Evolutionary conservation across 352 stramenopile genomes (phyloP), one percentile per base, ranked within the genome.

Genomic region (Pythium rhizo-oryzae): DNA sequence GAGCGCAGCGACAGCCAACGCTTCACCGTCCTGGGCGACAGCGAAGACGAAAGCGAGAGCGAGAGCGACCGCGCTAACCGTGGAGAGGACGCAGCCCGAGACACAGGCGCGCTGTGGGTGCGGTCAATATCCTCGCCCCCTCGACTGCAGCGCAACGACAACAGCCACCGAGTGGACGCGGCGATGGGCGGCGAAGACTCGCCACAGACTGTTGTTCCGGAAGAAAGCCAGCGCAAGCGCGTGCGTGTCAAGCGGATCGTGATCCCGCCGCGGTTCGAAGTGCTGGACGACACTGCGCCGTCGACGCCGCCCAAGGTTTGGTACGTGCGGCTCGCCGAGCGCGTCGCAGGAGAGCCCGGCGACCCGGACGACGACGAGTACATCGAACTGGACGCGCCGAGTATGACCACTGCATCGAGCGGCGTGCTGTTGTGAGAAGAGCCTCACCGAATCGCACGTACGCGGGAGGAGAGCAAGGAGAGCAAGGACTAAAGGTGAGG

Each of bases 181-280:
- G 18, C 33, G 6, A 39, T 39, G 33, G 33, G 18, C 39, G 12
- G 18, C 39, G 6, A 18, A 24, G 19, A 23, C 16, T n/a, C 46
- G 28, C 46, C 19, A 25, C 46, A 19, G 28, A 19, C 46, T 15
- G 11, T 19, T 4, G 39, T 46, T 13, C 3, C 15, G 3, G 9
- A 30, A 12, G 23, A 24, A 35, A 62, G 18, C 39, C 60, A 24
- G 39, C 60, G 49, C 12, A 68, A 62, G 41, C 61, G 61, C 33
- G 61, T 68, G 21, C 52, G 61, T 8, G 61, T 62, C 37, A 61
- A 49, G 39, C 53, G 44, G 43, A 68, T 67, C 25, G 60, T 60
- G 35, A 49, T 67, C 7, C 49, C 61, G 11, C 43, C 61, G 1
- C 51, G 61, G 28, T 68, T 68, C 21, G 61, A 62, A 39, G 39